Conservation (phyloP, 2,329 filamentous ascomycete species). For the Chrysoporthe puriensis region DNA sequence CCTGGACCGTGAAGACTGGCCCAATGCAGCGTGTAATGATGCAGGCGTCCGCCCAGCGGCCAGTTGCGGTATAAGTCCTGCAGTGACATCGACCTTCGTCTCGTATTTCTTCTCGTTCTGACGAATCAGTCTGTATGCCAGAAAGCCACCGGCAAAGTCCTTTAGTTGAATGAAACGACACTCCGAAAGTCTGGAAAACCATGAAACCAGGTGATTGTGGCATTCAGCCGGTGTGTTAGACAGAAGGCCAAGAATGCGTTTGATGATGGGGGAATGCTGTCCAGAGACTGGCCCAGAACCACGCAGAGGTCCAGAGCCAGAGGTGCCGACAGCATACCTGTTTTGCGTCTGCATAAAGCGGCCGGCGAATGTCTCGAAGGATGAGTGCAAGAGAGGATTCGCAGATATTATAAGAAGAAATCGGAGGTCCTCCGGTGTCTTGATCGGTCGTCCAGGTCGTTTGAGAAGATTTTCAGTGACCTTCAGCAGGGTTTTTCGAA, state of each 20-base stretch:
- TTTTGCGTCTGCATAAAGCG: conserved; percentile 39
- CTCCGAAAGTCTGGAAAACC: conserved; percentile 74
- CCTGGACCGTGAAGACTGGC: conserved; percentile 47
- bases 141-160: conserved; percentile 76
- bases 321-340: conserved; percentile 26
- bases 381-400: conserved; percentile 73
- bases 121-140: conserved; percentile 77
- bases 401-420: conserved; percentile 78
- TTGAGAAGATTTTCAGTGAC: conserved; percentile 79
- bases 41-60: conserved; percentile 67
- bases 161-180: conserved; percentile 72
- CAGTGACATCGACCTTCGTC: conserved; percentile 62
- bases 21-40: conserved; percentile 78
- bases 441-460: conserved; percentile 72
- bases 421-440: conserved; percentile 69
- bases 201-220: conserved; percentile 76
- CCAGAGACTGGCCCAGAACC: conserved; percentile 55
- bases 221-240: conserved; percentile 76
- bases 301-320: conserved; percentile 30
- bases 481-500: conserved; percentile 73
- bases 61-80: conserved; percentile 74
- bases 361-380: conserved; percentile 46
- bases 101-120: conserved; percentile 70
- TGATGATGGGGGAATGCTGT: conserved; percentile 81
- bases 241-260: conserved; percentile 79